phyloP scores from a whole-genome alignment of 768 basidiomycete genomes.

The Royoungia palumana region DNA sequence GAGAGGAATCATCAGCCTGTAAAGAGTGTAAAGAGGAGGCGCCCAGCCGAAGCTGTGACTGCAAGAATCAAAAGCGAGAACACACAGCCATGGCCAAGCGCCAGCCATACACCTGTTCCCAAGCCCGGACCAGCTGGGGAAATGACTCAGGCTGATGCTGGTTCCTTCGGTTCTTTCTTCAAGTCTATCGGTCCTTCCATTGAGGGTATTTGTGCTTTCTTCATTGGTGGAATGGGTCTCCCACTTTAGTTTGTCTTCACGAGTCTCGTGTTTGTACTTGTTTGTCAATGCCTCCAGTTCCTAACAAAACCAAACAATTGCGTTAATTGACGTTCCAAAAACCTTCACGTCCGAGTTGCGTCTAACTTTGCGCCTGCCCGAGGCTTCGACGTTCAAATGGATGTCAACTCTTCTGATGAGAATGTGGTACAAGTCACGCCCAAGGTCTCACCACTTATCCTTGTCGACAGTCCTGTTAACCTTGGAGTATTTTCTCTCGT shows the following conservation, averaged over 20 bases:
- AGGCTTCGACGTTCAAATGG: constrained; percentile 10
- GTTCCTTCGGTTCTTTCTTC: background rate
- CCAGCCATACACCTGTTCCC: no score
- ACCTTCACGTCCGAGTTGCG: background rate
- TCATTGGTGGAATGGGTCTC: no score
- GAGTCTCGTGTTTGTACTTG: constrained; percentile 3
- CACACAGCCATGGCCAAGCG: no score
- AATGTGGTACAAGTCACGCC: constrained; percentile 20
- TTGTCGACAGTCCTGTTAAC: constrained; percentile 35
- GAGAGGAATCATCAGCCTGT: no score
- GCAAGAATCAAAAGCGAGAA: no score
- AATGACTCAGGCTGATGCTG: no score
- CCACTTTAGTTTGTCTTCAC: no score
- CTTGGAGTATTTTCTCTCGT: constrained; percentile 42
- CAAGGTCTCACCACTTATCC: constrained; percentile 36
- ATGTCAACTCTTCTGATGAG: constrained; percentile 3
- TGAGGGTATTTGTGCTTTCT: no score
- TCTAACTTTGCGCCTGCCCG: background rate
- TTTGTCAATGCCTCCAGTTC: constrained; percentile 11
- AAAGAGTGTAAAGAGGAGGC: no score
- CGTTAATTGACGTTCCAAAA: background rate
- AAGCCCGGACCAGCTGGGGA: no score
- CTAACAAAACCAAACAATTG: constrained; percentile 24
- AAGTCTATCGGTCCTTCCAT: constrained; percentile 1
- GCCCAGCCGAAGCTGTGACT: no score